These are phyloP conservation scores for Aspergillus haitiensis DNA, from an alignment of 495 filamentous ascomycete genomes.

Conservation along the genomic window DNA sequence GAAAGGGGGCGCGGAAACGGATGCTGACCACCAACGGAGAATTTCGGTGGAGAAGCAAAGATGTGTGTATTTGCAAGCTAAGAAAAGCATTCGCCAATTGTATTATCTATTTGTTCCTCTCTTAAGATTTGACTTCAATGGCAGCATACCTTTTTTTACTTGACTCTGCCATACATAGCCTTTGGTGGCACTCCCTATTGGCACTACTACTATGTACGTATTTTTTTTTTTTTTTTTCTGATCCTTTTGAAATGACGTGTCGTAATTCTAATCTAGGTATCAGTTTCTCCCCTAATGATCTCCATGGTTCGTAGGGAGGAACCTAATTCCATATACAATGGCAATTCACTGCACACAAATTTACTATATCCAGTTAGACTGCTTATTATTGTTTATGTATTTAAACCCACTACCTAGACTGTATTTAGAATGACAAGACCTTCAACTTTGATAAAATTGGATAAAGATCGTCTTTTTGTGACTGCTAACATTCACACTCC, in stretches of 20 bases:
- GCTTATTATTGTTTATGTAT: no score
- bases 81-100: not conserved
- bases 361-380: no score
- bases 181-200: not conserved
- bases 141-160: not conserved
- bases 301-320: no score
- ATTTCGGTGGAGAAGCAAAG: constrained; percentile 1
- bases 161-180: not conserved
- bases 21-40: constrained; percentile 9
- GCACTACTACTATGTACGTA: not conserved
- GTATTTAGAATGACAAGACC: no score
- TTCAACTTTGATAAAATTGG: no score
- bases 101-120: not conserved
- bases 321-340: no score
- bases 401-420: no score
- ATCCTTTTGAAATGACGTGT: not conserved
- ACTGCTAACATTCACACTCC: no score
- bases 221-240: no score
- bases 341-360: no score
- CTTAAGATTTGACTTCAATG: not conserved
- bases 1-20: not conserved
- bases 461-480: no score
- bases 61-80: not conserved
- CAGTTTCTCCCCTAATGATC: no score
- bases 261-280: not conserved